These are phyloP conservation scores for Coniella lustricola DNA, from an alignment of 2,329 filamentous ascomycete genomes.

Conservation along the genomic window DNA sequence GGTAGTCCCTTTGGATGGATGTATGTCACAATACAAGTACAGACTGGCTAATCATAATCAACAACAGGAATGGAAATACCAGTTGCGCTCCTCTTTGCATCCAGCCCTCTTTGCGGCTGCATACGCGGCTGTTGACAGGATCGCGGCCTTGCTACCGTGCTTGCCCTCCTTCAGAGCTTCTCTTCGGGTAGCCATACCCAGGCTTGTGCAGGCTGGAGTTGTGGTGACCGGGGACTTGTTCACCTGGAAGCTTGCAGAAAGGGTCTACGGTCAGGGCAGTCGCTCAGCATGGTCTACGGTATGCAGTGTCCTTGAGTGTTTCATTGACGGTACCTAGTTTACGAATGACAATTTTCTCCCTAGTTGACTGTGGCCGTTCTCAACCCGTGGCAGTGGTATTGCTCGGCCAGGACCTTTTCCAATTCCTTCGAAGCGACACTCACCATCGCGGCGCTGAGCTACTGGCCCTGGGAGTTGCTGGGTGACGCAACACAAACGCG, in stretches of 20 bases:
- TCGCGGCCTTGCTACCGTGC: slow-evolving; percentile 48
- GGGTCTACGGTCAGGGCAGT: slow-evolving; percentile 61
- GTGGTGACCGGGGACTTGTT: slow-evolving; percentile 78
- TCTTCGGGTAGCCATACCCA: slow-evolving; percentile 65
- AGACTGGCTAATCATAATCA: too few relatives aligned
- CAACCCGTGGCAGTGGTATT: slow-evolving; percentile 96
- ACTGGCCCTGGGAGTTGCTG: slow-evolving; percentile 80
- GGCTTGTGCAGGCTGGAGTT: slow-evolving; percentile 67
- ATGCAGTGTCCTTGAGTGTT: slow-evolving; percentile 24
- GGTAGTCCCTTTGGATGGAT: not conserved
- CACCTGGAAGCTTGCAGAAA: slow-evolving; percentile 74
- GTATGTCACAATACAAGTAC: too few relatives aligned
- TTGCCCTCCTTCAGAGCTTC: slow-evolving; percentile 52
- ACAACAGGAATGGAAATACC: slow-evolving; percentile 83
- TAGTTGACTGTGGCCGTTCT: slow-evolving; percentile 64
- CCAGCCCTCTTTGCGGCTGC: slow-evolving; percentile 75
- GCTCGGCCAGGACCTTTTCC: slow-evolving; percentile 85
- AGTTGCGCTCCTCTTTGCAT: slow-evolving; percentile 83
- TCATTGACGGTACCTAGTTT: too few relatives aligned
- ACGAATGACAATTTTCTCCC: not conserved
- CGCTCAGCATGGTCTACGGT: slow-evolving; percentile 64
- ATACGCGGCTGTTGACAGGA: slow-evolving; percentile 56
- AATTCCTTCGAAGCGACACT: slow-evolving; percentile 90
- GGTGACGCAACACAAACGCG: slow-evolving; percentile 28
- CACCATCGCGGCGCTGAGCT: slow-evolving; percentile 69